A percentile compares a stretch with the other conserved stretches of the same genome.
Conservation (phyloP, 805 yeast genomes). For the Pichia paraexigua region DNA sequence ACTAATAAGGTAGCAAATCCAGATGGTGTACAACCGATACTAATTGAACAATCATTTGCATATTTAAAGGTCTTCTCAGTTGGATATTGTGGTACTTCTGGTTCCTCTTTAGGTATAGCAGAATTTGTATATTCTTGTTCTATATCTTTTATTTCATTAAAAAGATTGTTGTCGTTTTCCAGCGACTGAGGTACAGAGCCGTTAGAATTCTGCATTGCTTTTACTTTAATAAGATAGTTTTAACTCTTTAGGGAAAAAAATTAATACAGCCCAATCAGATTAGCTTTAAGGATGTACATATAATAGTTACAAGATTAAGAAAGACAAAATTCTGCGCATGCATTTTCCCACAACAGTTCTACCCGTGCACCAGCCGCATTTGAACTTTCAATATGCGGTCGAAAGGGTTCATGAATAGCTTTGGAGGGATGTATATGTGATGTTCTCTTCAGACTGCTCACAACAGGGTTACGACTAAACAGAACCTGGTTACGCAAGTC, state of each 20-base stretch:
- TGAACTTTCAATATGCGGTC: not conserved
- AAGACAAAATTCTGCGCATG: not conserved
- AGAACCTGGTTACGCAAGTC: constrained; percentile 24
- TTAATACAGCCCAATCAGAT: too few species aligned
- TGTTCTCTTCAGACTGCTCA: not conserved
- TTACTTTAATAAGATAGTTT: not conserved
- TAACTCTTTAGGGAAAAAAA: not conserved
- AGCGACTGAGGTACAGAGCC: not conserved
- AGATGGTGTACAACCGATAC: constrained; percentile 7
- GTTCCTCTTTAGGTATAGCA: not conserved
- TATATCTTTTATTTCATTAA: not conserved
- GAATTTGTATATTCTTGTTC: not conserved
- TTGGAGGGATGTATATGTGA: not conserved
- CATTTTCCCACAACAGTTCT: not conserved
- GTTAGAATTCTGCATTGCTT: not conserved
- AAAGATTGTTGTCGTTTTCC: not conserved
- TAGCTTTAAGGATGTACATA: too few species aligned
- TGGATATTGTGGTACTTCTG: not conserved
- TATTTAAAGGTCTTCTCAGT: constrained; percentile 8
- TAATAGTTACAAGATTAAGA: too few species aligned
- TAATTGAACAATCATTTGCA: constrained; percentile 11
- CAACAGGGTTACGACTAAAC: constrained; percentile 17
- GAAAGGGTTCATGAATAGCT: not conserved
- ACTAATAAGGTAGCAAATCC: constrained; percentile 13
- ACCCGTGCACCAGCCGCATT: not conserved